phyloP scores from a whole-genome alignment of 2,329 filamentous ascomycete species.

The Emmonsia crescens region DNA sequence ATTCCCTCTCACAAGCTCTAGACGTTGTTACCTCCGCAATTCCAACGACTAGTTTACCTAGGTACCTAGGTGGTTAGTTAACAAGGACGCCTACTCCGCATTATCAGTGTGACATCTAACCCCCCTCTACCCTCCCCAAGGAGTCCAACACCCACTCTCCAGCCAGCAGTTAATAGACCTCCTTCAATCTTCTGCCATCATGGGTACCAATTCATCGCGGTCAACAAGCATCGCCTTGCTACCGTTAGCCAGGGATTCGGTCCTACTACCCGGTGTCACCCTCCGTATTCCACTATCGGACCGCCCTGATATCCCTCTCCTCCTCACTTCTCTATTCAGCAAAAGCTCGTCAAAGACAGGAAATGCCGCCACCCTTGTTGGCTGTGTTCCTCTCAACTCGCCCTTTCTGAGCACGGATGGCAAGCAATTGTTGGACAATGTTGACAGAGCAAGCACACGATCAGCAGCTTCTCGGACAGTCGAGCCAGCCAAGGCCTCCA shows the following conservation, averaged over 20 bases:
- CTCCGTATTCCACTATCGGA: slow-evolving; percentile 74
- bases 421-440: slow-evolving; percentile 60
- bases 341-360: slow-evolving; percentile 55
- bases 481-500: slow-evolving; percentile 50
- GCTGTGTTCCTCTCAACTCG: slow-evolving; percentile 76
- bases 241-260: slow-evolving; percentile 65
- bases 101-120: neutral
- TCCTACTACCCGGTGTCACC: slow-evolving; percentile 76
- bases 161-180: neutral
- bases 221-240: slow-evolving; percentile 57
- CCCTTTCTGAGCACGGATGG: slow-evolving; percentile 63
- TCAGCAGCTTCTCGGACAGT: slow-evolving; percentile 38
- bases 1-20: neutral
- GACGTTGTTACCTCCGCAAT: neutral
- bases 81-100: neutral
- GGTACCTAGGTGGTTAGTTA: neutral
- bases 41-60: too few species aligned
- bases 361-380: slow-evolving; percentile 62
- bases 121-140: neutral
- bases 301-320: slow-evolving; percentile 76
- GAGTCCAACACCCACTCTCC: neutral
- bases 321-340: slow-evolving; percentile 77
- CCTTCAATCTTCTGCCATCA: slow-evolving; percentile 15
- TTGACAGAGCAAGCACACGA: slow-evolving; percentile 40
- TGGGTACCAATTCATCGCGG: slow-evolving; percentile 24